Evolutionary conservation across 495 filamentous ascomycete species (phyloP).

Genomic region (Alectoria sarmentosa): DNA sequence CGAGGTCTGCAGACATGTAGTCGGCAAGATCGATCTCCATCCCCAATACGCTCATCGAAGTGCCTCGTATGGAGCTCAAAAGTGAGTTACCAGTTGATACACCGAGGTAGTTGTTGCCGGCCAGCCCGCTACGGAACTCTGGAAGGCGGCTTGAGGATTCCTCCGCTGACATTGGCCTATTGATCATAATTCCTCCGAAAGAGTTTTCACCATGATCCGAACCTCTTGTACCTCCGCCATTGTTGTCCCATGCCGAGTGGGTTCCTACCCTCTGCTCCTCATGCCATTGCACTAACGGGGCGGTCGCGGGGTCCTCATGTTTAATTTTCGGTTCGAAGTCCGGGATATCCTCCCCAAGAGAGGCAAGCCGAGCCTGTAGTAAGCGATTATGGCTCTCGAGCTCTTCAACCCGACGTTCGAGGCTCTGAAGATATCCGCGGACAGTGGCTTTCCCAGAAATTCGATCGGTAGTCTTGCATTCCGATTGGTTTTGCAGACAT

Average conservation of each 20-base stretch:
- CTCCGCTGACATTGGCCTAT: not conserved
- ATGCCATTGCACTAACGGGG: conserved; percentile 21
- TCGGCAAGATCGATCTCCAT: conserved; percentile 70
- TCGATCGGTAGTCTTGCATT: conserved; percentile 77
- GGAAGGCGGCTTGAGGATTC: conserved; percentile 34
- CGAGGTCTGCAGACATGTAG: conserved; percentile 56
- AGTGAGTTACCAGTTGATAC: conserved; percentile 58
- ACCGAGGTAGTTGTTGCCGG: conserved; percentile 64
- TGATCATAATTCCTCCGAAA: not conserved
- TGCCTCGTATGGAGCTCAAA: conserved; percentile 67
- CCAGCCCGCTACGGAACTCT: conserved; percentile 46
- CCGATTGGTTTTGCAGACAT: conserved; percentile 61
- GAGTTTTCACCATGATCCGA: conserved; percentile 4
- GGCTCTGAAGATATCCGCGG: conserved; percentile 46
- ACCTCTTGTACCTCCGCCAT: not conserved
- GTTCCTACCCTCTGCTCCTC: conserved; percentile 17
- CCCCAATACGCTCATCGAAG: conserved; percentile 63
- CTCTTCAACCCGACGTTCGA: conserved; percentile 32
- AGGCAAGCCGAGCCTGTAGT: conserved; percentile 40
- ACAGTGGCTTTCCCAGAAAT: conserved; percentile 75
- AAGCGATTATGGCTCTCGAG: conserved; percentile 45
- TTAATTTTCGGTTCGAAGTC: not conserved
- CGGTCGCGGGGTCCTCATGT: conserved; percentile 12
- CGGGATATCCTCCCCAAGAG: conserved; percentile 27
- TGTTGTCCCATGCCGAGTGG: conserved; percentile 17